Evolutionary conservation across 768 basidiomycete genomes (phyloP).

Genomic region (Tricholoma sp.): DNA sequence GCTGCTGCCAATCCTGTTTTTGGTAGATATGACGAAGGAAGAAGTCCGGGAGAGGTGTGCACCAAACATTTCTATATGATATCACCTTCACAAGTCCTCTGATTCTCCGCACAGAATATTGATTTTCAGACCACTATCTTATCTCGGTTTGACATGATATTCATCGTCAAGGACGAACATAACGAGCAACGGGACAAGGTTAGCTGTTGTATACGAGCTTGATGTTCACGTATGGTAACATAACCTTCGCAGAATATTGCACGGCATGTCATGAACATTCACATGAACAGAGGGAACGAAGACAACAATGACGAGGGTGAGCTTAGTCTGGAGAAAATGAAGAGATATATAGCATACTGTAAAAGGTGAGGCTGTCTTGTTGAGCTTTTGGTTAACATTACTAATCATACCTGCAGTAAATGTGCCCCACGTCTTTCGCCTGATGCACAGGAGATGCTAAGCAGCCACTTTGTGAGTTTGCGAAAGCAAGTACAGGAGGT

Average conservation of each 20-base stretch:
- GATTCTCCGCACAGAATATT: conserved; percentile 57
- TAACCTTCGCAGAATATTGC: conserved; percentile 71
- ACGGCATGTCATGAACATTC: conserved; percentile 96
- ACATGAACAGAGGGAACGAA: conserved; percentile 89
- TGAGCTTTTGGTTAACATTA: background rate
- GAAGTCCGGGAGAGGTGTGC: conserved; percentile 86
- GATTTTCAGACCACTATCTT: conserved; percentile 98
- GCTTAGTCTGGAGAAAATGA: conserved; percentile 97
- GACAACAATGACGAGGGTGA: conserved; percentile 77
- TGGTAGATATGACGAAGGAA: conserved; percentile 94
- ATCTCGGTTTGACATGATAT: conserved; percentile 99
- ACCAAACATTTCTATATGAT: background rate
- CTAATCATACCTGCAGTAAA: conserved; percentile 51
- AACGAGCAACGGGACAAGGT: conserved; percentile 91
- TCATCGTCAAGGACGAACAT: conserved; percentile 97
- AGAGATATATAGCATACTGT: conserved; percentile 93
- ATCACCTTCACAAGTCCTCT: background rate
- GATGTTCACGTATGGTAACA: background rate
- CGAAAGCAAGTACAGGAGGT: conserved; percentile 94
- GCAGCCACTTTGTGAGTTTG: conserved; percentile 90
- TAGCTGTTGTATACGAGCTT: conserved; percentile 15
- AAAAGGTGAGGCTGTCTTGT: conserved; percentile 57
- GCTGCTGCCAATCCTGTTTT: conserved; percentile 98
- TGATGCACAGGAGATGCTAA: conserved; percentile 94
- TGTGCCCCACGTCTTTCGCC: conserved; percentile 92